A percentile compares a stretch with the other conserved stretches of the same genome.
Conservation (phyloP, 257 asterid species). For the Euphrasia confusa region DNA sequence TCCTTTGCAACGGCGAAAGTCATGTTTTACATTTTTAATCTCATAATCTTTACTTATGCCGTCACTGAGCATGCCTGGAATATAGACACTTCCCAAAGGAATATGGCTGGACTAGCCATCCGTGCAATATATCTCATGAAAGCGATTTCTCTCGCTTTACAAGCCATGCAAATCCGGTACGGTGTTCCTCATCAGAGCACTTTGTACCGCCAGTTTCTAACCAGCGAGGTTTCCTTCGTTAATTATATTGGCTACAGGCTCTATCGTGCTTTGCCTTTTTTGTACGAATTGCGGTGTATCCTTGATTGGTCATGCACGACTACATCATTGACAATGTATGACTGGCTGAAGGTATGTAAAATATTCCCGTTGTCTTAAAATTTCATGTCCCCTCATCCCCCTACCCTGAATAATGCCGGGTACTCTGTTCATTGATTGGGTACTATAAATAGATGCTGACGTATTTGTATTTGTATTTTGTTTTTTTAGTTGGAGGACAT, state of each 20-base stretch:
- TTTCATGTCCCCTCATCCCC: too few species aligned
- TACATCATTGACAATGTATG: constrained; percentile 94
- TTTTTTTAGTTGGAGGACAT: constrained; percentile 92
- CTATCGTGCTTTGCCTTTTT: constrained; percentile 93
- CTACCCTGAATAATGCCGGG: too few species aligned
- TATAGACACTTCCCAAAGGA: constrained; percentile 64
- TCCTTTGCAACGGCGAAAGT: constrained; percentile 90
- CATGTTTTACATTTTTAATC: constrained; percentile 75
- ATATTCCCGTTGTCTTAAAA: too few species aligned
- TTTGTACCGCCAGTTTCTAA: constrained; percentile 91
- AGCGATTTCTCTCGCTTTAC: constrained; percentile 77
- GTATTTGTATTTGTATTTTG: constrained; percentile 5
- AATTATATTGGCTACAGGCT: constrained; percentile 86
- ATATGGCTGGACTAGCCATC: constrained; percentile 81
- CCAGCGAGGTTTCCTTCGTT: constrained; percentile 82
- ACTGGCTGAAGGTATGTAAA: constrained; percentile 90
- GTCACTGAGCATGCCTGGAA: constrained; percentile 82
- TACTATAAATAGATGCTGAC: constrained; percentile 23
- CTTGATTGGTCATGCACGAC: constrained; percentile 99
- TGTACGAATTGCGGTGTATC: constrained; percentile 91
- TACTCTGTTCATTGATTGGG: neutral
- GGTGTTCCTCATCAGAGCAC: constrained; percentile 95
- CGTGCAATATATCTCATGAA: constrained; percentile 88
- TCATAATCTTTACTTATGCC: constrained; percentile 74
- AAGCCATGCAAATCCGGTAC: constrained; percentile 91